Percentiles rank a stretch among this genome's conserved stretches.
Conservation (phyloP, 805 yeast species). For the Candida methanosorbosa region DNA sequence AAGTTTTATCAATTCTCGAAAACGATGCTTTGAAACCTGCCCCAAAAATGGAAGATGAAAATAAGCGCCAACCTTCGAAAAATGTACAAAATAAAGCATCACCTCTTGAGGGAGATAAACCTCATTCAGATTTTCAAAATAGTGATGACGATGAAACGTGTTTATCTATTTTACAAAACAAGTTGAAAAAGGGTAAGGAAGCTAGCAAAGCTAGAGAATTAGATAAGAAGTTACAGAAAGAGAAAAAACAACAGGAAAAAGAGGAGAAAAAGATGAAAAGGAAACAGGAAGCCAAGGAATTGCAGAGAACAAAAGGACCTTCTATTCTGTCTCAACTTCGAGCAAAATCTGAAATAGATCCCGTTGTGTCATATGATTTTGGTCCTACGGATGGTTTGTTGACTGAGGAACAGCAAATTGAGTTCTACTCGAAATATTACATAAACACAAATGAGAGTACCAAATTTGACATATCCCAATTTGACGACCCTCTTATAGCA, state of each 20-base stretch:
- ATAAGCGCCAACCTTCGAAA: too few species aligned
- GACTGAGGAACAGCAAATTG: constrained; percentile 26
- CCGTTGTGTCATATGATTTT: constrained; percentile 14
- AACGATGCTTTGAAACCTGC: not conserved
- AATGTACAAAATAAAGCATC: too few species aligned
- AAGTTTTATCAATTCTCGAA: too few species aligned
- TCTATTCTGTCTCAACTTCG: constrained; percentile 4
- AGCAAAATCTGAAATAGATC: constrained; percentile 9
- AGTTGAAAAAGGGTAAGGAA: not conserved
- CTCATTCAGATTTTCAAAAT: too few species aligned
- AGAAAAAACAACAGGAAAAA: too few species aligned
- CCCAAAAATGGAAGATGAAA: too few species aligned
- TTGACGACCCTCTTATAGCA: constrained; percentile 15
- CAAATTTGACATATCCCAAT: constrained; percentile 8
- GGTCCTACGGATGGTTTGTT: constrained; percentile 30
- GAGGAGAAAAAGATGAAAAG: not conserved
- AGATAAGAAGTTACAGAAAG: too few species aligned
- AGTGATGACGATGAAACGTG: too few species aligned
- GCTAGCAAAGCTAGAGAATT: not conserved
- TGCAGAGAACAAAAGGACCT: constrained; percentile 2
- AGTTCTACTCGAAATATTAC: constrained; percentile 29
- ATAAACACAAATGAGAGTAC: constrained; percentile 13
- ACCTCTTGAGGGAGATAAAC: too few species aligned
- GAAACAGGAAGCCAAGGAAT: not conserved
- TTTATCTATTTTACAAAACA: not conserved